Conservation (phyloP, 139 green algal genomes). For the Micractinium sp. region DNA sequence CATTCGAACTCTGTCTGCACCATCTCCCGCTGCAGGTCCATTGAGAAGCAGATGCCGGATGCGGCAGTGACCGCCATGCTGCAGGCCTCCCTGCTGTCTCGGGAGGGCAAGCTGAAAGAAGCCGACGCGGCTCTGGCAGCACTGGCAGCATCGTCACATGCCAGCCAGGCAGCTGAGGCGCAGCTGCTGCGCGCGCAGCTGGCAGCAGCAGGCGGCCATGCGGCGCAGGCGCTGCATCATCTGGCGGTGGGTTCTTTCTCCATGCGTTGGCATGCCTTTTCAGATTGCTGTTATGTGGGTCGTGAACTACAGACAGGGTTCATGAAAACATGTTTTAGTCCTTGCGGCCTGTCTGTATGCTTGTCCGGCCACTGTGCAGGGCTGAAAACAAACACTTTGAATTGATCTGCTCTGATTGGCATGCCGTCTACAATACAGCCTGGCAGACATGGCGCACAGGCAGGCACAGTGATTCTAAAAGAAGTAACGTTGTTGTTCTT, state of each 20-base stretch:
- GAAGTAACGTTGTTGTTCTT: not conserved
- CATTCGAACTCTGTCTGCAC: not conserved
- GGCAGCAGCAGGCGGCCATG: conserved; percentile 53
- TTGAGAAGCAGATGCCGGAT: conserved; percentile 6
- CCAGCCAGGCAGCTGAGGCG: conserved; percentile 8
- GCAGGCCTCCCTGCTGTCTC: conserved; percentile 64
- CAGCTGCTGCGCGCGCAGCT: conserved; percentile 73
- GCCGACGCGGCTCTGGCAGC: conserved; percentile 63
- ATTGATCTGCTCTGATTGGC: no score
- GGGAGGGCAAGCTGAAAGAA: conserved; percentile 59
- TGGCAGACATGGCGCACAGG: not conserved
- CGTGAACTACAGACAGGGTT: no score
- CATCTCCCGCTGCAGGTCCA: not conserved
- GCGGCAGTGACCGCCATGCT: conserved; percentile 51
- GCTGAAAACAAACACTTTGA: no score
- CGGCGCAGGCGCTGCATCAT: conserved; percentile 36
- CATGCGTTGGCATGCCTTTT: not conserved
- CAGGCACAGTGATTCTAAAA: no score
- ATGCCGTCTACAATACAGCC: not conserved
- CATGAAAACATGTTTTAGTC: not conserved
- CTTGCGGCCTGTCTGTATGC: not conserved
- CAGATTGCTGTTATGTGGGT: not conserved
- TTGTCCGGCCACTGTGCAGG: not conserved
- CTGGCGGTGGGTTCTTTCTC: conserved; percentile 9
- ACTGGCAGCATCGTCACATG: conserved; percentile 13